These are phyloP conservation scores for Polytolypa hystricis DNA, from an alignment of 2,329 filamentous ascomycete genomes.

Conservation along the genomic window DNA sequence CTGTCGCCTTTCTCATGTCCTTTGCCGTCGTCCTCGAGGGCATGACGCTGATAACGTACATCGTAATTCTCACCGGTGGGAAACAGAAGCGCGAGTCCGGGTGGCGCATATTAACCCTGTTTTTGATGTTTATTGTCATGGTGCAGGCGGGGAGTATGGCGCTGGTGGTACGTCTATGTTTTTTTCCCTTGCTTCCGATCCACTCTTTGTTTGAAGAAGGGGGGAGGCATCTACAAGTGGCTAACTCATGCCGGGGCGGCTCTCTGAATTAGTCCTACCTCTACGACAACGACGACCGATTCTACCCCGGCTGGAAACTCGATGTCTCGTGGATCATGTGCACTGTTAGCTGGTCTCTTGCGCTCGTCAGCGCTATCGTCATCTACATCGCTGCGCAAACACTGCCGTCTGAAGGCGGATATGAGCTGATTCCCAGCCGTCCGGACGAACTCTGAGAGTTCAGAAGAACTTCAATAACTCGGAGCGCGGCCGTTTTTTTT, in stretches of 20 bases:
- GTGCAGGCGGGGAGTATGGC: conserved; percentile 67
- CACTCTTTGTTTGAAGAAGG: conserved; percentile 1
- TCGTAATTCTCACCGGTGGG: conserved; percentile 66
- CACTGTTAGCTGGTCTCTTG: conserved; percentile 48
- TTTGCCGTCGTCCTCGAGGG: conserved; percentile 75
- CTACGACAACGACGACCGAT: conserved; percentile 71
- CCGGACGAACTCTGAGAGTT: no score
- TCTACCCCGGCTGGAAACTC: conserved; percentile 70
- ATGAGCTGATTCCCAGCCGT: conserved; percentile 67
- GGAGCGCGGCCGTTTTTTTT: no score
- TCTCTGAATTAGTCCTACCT: conserved; percentile 71
- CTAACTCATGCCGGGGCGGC: no score
- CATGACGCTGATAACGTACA: conserved; percentile 66
- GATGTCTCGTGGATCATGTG: conserved; percentile 69
- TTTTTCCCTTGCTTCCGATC: background rate
- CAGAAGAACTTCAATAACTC: no score
- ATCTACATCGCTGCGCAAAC: conserved; percentile 57
- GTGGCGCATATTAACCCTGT: conserved; percentile 62
- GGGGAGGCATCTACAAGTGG: no score
- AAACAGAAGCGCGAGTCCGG: conserved; percentile 69
- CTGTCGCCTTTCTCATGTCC: conserved; percentile 75
- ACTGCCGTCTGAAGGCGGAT: conserved; percentile 71
- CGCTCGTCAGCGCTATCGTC: conserved; percentile 43
- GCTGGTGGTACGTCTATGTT: conserved; percentile 57
- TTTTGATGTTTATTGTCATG: conserved; percentile 55